phyloP scores from a whole-genome alignment of 306 rosid genomes.

The Cucurbita argyrosperma region DNA sequence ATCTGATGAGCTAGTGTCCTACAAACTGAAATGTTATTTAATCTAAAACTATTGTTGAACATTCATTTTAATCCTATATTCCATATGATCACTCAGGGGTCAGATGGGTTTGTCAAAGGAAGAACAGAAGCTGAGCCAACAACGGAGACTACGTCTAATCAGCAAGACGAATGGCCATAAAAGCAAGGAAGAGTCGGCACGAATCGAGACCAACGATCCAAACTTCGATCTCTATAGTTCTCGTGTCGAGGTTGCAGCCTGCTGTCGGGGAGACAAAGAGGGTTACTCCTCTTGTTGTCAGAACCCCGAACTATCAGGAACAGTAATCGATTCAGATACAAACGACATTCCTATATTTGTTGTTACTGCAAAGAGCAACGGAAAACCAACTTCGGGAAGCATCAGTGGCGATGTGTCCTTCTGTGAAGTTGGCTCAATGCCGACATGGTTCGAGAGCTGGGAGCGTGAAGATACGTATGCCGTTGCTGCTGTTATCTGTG shows the following conservation, averaged over 20 bases:
- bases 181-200: conserved; percentile 12
- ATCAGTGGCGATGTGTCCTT: conserved; percentile 40
- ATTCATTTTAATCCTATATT: neutral
- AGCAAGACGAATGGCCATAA: conserved; percentile 18
- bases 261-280: conserved; percentile 45
- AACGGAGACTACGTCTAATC: conserved; percentile 37
- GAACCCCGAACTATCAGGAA: conserved; percentile 20
- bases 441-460: conserved; percentile 79
- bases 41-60: neutral
- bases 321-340: conserved; percentile 15
- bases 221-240: conserved; percentile 4
- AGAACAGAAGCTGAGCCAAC: conserved; percentile 45
- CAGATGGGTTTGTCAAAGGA: conserved; percentile 85
- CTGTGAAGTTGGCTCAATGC: conserved; percentile 42
- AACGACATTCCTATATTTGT: conserved; percentile 26
- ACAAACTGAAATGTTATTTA: neutral
- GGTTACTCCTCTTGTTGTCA: conserved; percentile 34
- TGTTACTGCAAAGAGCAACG: conserved; percentile 18
- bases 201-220: conserved; percentile 9
- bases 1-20: too few species aligned
- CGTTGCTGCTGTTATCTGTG: conserved; percentile 65
- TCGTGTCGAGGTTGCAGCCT: conserved; percentile 21
- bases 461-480: conserved; percentile 84
- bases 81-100: conserved; percentile 35
- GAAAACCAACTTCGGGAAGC: conserved; percentile 22